Base-by-base conservation (phyloP, 1,284 basidiomycete species). In the Vanrija sp. region DNA sequence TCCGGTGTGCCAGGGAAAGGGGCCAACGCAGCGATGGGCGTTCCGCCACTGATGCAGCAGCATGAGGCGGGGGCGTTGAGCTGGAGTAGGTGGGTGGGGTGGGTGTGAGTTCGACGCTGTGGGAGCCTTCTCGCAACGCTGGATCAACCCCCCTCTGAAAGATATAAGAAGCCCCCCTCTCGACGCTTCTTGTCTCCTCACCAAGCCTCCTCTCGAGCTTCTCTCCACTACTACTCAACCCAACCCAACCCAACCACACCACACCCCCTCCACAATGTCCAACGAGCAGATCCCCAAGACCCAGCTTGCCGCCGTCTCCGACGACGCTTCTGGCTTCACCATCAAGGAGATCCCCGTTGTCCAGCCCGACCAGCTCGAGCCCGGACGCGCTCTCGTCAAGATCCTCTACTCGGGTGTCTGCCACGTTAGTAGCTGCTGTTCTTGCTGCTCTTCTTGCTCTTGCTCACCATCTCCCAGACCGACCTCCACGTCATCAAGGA, bases 401-500 rank as follows among this genome's bases (percentile, higher is more conserved):
- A 65, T 72, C 58, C 61, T 64, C 40, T 74, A 84, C 78, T 85
- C 86, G 15, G 89, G 88, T 60, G 76, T 77, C 43, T 74, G 69
- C 59, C 70, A 66, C 46, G 58, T 62, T 28, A 47, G 49, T 55
- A 18, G 6, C 10, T 7, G 14, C 7, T 7, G 14, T 3, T 21
- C 6, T n/a, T 28, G 10, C 40, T 42, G n/a, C 9, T 45, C 15
- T 10, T 45, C 38, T 16, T 23, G 51, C 80, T 82, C 18, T 10
- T 1, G 26, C 47, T 52, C 26, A 53, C 52, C 34, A 34, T 12
- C 34, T 3, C 10, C 74, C 86, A 91, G 71, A 90, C 88, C 52
- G 89, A 91, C 70, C 80, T 91, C 12, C 88, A 91, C 67, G 86
- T 86, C 29, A 70, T 82, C 49, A 59, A 64, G 48, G 82, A 81